Evolutionary conservation across 2,329 filamentous ascomycete species (phyloP), one percentile per base, ranked within the genome.

Genomic region (Kalmusia sp.): DNA sequence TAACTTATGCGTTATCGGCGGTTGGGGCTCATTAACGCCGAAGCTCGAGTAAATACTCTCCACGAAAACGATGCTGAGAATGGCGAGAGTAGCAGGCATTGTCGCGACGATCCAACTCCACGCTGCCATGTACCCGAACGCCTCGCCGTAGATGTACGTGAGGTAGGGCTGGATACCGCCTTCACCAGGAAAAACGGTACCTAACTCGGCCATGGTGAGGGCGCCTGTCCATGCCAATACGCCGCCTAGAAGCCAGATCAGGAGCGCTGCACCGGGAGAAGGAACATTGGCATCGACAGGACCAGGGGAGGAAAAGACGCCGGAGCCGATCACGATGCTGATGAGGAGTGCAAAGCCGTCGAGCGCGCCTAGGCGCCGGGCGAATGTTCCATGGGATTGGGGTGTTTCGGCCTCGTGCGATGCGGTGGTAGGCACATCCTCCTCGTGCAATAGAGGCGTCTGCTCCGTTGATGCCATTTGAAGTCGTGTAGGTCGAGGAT

Each of bases 91-190:
- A 0, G 85, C 84, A 0, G 86, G 86, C 84, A 87, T 88, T 3
- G 87, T 82, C 6, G 83, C 84, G 0, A 87, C 80, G 22, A 88
- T 80, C 85, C 85, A 88, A 0, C 83, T 86, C 85, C 85, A 88
- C 0, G 84, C 85, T 0, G 84, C 84, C 21, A 88, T 69, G 63
- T 87, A 88, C 6, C 85, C 86, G 49, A 81, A 80, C 1, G 83
- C 68, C 43, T 87, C 84, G 30, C 86, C 85, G 54, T 82, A 88
- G 28, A 87, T 83, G 69, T 85, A 81, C 54, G 80, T 77, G 2
- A 88, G 77, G 57, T 86, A 88, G 1, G 84, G 83, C 61, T 88
- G 86, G 15, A 88, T 81, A 17, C 86, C 86, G 4, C 85, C 84
- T 79, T 88, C 84, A 11, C 84, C 84, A 0, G 84, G 84, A 44